Base-by-base conservation (phyloP, 768 basidiomycete species). In the Tulasnella sp. region DNA sequence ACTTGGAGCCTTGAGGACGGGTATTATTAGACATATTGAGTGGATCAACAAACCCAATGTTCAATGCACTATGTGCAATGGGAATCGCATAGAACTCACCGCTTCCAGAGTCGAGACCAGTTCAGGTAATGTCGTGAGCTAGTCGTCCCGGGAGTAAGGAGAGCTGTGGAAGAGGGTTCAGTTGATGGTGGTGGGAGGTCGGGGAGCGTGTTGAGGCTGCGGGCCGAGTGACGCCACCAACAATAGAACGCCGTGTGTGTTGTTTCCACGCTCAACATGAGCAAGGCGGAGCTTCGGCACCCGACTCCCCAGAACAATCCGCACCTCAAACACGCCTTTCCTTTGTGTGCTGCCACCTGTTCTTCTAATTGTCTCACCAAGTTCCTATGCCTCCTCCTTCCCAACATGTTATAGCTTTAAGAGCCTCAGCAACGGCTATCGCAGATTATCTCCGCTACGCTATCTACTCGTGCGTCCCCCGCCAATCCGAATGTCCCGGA, bases 391-490 rank as follows among this genome's bases (percentile, higher is more conserved):
- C 69, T 29, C 69, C 44, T 44, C 63, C 63, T 36, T 72, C 71
- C 32, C 64, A 59, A 39, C 22, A 32, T 8, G 71, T 65, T 16
- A 72, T 72, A 37, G 62, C 71, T 36, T 42, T 72, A 32, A 35
- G 64, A 63, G 71, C 62, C 1, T 72, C 71, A 2, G 71, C 71
- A 19, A 72, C 62, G 34, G 32, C 64, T 63, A 65, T 72, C 36
- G 64, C 71, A 39, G 71, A 72, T 39, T 72, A 72, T 44, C 62
- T 72, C 62, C 71, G 71, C 35, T 72, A 64, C 65, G 62, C 71
- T 64, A 72, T 72, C 22, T 72, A 72, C 71, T 64, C 62, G 71
- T 72, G 44, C 36, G 71, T 69, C 52, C 40, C 29, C 16, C 65
- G 11, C 32, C 17, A 19, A 59, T 64, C 40, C 52, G 52, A 59